These are phyloP conservation scores for Fimicolochytrium jonesii DNA, from an alignment of 192 early-diverging fungal genomes.

Conservation along the genomic window DNA sequence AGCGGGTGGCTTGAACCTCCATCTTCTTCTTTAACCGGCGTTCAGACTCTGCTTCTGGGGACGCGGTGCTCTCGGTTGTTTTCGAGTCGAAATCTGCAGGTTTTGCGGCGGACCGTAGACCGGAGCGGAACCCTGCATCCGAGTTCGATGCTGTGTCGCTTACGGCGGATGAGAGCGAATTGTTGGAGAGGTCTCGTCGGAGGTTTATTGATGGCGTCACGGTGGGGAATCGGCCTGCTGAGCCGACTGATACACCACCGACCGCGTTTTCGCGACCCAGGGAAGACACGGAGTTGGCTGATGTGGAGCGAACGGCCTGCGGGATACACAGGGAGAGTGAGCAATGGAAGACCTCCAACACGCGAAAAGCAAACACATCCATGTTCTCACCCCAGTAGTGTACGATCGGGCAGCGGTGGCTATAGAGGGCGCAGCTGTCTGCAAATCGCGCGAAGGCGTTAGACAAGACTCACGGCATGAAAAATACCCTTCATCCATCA, in stretches of 20 bases:
- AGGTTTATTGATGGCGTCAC: neutral
- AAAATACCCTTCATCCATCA: too few relatives aligned
- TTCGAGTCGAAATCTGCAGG: constrained; percentile 16
- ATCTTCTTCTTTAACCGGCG: neutral
- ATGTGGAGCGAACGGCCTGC: too few relatives aligned
- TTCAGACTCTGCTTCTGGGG: neutral
- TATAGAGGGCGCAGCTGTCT: too few relatives aligned
- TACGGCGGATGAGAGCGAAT: neutral
- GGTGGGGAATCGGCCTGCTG: neutral
- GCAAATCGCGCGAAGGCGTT: too few relatives aligned
- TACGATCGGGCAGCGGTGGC: too few relatives aligned
- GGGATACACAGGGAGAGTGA: too few relatives aligned
- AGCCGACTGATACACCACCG: neutral
- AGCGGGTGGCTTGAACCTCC: constrained; percentile 9
- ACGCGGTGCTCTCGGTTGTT: too few relatives aligned
- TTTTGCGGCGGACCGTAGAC: constrained; percentile 5
- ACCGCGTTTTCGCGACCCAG: neutral
- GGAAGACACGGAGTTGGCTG: neutral
- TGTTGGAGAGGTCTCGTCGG: constrained; percentile 5
- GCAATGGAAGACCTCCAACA: too few relatives aligned
- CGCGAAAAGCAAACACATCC: too few relatives aligned
- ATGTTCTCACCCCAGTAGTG: too few relatives aligned
- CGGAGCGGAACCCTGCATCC: constrained; percentile 1
- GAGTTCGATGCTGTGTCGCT: too few relatives aligned
- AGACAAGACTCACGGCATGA: too few relatives aligned